These are phyloP conservation scores for Vaccinium macrocarpon DNA, from an alignment of 148 eudicot genomes.

Conservation along the genomic window DNA sequence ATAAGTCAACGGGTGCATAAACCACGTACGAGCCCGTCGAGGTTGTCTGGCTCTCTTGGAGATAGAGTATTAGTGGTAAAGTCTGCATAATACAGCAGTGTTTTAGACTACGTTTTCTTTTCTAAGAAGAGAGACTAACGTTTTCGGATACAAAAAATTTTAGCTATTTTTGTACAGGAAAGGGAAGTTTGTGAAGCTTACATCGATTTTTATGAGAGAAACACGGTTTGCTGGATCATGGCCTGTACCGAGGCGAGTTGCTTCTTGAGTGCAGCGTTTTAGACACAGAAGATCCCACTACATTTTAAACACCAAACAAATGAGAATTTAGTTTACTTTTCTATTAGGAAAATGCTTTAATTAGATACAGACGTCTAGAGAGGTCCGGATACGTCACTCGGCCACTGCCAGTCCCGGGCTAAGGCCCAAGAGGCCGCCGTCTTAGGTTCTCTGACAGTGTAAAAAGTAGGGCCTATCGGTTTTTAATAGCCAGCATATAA, in stretches of 20 bases:
- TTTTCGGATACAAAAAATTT: too few species aligned
- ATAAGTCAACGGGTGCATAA: slow-evolving; percentile 36
- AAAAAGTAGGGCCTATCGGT: not conserved
- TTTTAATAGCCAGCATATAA: not conserved
- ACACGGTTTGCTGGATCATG: slow-evolving; percentile 23
- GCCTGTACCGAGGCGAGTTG: slow-evolving; percentile 25
- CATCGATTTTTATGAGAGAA: slow-evolving; percentile 38
- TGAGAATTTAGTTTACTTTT: not conserved
- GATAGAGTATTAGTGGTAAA: slow-evolving; percentile 24
- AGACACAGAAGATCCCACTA: slow-evolving; percentile 60
- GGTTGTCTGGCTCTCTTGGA: slow-evolving; percentile 43
- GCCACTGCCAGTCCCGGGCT: not conserved
- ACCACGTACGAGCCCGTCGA: slow-evolving; percentile 34
- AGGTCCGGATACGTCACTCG: not conserved
- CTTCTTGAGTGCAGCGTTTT: slow-evolving; percentile 24
- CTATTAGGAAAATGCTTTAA: not conserved
- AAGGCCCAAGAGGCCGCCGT: not conserved
- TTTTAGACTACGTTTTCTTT: not conserved
- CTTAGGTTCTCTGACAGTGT: not conserved
- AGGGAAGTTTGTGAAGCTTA: slow-evolving; percentile 18
- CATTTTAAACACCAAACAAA: not conserved
- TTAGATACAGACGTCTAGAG: not conserved
- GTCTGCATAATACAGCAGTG: slow-evolving; percentile 19
- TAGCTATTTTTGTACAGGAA: not conserved
- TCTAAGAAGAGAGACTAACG: too few species aligned